phyloP scores from a whole-genome alignment of 2,329 filamentous ascomycete species.

The Bimuria novae-zelandiae region DNA sequence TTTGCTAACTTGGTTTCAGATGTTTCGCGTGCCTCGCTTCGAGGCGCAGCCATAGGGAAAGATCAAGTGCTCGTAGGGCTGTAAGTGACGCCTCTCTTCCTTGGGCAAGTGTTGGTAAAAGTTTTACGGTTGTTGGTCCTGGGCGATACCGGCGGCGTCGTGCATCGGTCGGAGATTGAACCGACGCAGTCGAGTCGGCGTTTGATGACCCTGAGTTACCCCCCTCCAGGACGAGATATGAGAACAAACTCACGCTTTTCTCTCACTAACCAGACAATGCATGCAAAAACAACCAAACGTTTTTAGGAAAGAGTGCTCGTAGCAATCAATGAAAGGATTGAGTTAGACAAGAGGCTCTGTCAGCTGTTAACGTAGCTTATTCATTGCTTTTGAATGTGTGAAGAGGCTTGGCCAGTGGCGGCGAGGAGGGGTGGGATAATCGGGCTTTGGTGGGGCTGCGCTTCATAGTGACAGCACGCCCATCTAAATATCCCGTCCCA shows the following conservation, averaged over 20 bases:
- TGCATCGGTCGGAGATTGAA: slow-evolving; percentile 2
- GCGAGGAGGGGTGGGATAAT: neutral
- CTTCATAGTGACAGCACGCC: neutral
- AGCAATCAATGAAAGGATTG: neutral
- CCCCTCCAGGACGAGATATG: too few species aligned
- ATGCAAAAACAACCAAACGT: neutral
- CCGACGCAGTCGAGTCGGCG: slow-evolving; percentile 6
- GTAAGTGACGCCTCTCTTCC: too few species aligned
- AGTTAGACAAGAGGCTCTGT: neutral
- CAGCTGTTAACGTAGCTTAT: too few species aligned
- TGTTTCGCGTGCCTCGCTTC: too few species aligned
- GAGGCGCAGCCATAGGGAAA: too few species aligned
- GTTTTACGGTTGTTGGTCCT: neutral
- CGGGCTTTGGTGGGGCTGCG: neutral
- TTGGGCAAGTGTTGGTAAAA: neutral
- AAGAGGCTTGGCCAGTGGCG: neutral
- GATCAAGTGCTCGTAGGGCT: too few species aligned
- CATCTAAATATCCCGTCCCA: slow-evolving; percentile 19
- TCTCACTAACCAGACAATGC: neutral
- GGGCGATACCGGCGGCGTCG: neutral
- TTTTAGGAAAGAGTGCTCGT: neutral
- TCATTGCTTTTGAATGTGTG: neutral
- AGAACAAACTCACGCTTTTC: too few species aligned
- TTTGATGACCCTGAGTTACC: slow-evolving; percentile 5
- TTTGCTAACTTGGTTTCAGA: too few species aligned